phyloP scores from a whole-genome alignment of 2,329 filamentous ascomycete species.

The Pseudogymnoascus sp. region DNA sequence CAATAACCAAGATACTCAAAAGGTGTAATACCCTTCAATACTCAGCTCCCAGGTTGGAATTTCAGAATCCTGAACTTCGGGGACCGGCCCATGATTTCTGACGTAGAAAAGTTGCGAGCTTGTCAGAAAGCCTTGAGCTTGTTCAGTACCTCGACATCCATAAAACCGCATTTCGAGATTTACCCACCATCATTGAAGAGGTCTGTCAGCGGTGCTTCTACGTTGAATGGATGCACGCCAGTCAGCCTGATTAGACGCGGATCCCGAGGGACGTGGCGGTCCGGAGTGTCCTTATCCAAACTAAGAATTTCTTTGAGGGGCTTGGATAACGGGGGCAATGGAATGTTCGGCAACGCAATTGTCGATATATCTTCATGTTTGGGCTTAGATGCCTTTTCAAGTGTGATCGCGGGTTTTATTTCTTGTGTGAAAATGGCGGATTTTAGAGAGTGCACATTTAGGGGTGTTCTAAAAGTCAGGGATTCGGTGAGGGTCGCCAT shows the following conservation, averaged over 20 bases:
- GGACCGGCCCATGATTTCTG: slow-evolving; percentile 79
- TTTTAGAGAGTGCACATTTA: not conserved
- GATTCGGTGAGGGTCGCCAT: slow-evolving; percentile 2
- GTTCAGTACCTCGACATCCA: not conserved
- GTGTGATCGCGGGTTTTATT: not conserved
- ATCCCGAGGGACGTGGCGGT: slow-evolving; percentile 72
- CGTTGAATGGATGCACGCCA: slow-evolving; percentile 84
- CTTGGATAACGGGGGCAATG: slow-evolving; percentile 58
- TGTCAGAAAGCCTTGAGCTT: slow-evolving; percentile 64
- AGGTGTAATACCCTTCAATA: slow-evolving; percentile 59
- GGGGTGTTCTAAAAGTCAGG: not conserved
- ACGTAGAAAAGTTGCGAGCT: slow-evolving; percentile 86
- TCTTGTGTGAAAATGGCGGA: not conserved
- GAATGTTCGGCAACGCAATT: slow-evolving; percentile 19
- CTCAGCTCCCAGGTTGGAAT: slow-evolving; percentile 74
- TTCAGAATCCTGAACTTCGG: slow-evolving; percentile 61
- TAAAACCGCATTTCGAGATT: not conserved
- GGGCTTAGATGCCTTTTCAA: not conserved
- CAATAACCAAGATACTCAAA: not conserved
- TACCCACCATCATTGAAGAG: slow-evolving; percentile 49
- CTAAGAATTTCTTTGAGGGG: slow-evolving; percentile 53
- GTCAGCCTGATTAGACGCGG: slow-evolving; percentile 76
- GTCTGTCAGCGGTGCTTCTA: slow-evolving; percentile 71
- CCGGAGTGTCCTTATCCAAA: slow-evolving; percentile 76
- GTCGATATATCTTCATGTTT: not conserved